Evolutionary conservation across 225 moss, liverwort and hornwort species (phyloP), one percentile per base, ranked within the genome.

Genomic region (Sphagnum tenellum): DNA sequence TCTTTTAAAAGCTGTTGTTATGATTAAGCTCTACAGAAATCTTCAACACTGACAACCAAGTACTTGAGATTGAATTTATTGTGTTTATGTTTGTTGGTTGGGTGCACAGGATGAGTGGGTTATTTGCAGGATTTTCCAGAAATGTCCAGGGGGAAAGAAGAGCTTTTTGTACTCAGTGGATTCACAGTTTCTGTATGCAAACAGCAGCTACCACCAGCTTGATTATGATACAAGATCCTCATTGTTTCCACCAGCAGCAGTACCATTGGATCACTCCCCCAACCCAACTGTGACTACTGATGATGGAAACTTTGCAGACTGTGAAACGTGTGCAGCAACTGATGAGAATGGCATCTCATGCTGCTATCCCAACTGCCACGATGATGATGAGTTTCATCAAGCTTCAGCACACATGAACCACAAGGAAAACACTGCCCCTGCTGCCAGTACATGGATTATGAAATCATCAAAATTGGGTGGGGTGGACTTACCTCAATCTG

Each of bases 81-180:
- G 29, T 29, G 29, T 29, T 29, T 29, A 29, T 29, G 29, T 29
- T 29, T 29, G 29, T 29, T 29, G 29, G 29, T 29, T 29, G 29
- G 29, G 56, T 57, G 59, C 48, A 65, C 78, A 85, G 81, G 84
- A 85, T 55, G 84, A 85, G 69, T 85, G 84, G 84, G 84, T 85
- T 48, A 81, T 85, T 11, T 81, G 84, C 59, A 81, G 84, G 69
- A 78, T 85, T 50, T 85, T 85, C 59, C 81, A 78, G 7, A 85
- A 85, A 59, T 81, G 65, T 68, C 75, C 81, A 0, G 84, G 84
- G 8, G 81, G 78, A 0, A 85, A 81, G 49, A 75, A 78, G 7
- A 76, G 73, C 63, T 85, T 81, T 46, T 44, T 78, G 7, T 81
- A 75, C 69, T 68, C 84, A 46, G 67, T 5, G 52, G 9, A 58